Evolutionary conservation across 2,329 filamentous ascomycete genomes (phyloP), one percentile per base, ranked within the genome.

Genomic region (Xylaria polymorpha): DNA sequence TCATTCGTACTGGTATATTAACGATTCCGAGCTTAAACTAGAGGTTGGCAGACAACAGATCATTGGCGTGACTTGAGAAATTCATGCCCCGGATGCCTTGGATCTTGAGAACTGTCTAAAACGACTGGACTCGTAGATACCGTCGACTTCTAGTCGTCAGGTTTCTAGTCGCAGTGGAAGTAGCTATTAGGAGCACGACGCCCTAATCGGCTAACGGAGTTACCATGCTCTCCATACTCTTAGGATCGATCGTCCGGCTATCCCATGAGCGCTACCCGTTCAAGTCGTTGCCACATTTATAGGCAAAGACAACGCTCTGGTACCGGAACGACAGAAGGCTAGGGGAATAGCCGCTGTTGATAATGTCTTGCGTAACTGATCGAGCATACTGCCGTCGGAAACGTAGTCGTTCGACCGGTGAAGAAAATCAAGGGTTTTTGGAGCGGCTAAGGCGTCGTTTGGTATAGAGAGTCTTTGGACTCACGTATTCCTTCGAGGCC

Each of bases 271-370:
- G 64, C 0, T 79, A 77, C 55, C 67, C 64, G 72, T 83, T 51
- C 82, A 81, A 35, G 75, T 77, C 0, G 66, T 83, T 1, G 77
- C 79, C 0, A 80, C 85, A 7, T 81, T 81, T 51, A 77, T 83
- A 5, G 77, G 76, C 0, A 80, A 85, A 22, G 66, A 78, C 2
- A 83, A 83, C 56, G 29, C 67, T 0, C 58, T 74, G 0, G 72
- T 61, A 41, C 35, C 60, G 20, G 9, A 67, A 32, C 51, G 51
- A 39, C 22, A 59, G 53, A 62, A 67, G 71, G 68, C 44, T 25
- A 18, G 44, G 48, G 15, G 29, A 5, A 41, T 14, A 20, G 44
- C 32, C 18, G 1, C 32, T 18, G n/a, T 18, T 15, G 8, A 14
- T n/a, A 20, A 7, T 8, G 18, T 22, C 9, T 55, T 55, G 1